Conservation (phyloP, 352 stramenopile genomes). For the Pythium biforme region DNA sequence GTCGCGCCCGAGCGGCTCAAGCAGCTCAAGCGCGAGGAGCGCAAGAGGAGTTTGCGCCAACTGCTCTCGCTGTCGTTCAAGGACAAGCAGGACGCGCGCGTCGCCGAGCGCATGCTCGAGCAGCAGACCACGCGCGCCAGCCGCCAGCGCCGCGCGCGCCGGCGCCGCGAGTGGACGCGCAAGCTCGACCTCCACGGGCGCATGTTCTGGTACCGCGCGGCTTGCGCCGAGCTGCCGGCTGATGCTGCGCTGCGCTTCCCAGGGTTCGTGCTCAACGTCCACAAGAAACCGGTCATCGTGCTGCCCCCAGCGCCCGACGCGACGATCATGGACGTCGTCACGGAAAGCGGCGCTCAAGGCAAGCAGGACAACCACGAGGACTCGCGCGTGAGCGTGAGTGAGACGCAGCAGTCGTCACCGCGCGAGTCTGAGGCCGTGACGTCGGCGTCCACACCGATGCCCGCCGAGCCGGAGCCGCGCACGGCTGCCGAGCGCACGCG, state of each 20-base stretch:
- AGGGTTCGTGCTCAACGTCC: slow-evolving; percentile 20
- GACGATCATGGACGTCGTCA: slow-evolving; percentile 2
- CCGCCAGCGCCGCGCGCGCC: slow-evolving; percentile 24
- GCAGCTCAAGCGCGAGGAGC: slow-evolving; percentile 20
- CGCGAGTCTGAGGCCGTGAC: slow-evolving; percentile 11
- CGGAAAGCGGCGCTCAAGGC: neutral
- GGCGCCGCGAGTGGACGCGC: slow-evolving; percentile 41
- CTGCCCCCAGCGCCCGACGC: neutral
- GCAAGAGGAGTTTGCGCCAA: slow-evolving; percentile 16
- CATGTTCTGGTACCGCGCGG: slow-evolving; percentile 33
- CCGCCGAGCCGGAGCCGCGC: slow-evolving; percentile 16
- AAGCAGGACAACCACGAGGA: neutral
- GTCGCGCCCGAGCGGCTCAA: slow-evolving; percentile 21
- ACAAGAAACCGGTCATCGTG: slow-evolving; percentile 24
- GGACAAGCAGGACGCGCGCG: slow-evolving; percentile 21
- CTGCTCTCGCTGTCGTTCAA: slow-evolving; percentile 15
- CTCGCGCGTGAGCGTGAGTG: slow-evolving; percentile 12
- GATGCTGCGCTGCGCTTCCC: slow-evolving; percentile 8
- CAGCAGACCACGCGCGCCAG: slow-evolving; percentile 14
- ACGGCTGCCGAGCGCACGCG: slow-evolving; percentile 21
- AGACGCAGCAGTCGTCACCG: slow-evolving; percentile 19
- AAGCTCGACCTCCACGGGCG: slow-evolving; percentile 30
- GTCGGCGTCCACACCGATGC: neutral
- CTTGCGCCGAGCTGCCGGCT: neutral
- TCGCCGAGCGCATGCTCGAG: slow-evolving; percentile 12